phyloP scores from a whole-genome alignment of 2,329 filamentous ascomycete genomes.

The Alternaria arborescens region DNA sequence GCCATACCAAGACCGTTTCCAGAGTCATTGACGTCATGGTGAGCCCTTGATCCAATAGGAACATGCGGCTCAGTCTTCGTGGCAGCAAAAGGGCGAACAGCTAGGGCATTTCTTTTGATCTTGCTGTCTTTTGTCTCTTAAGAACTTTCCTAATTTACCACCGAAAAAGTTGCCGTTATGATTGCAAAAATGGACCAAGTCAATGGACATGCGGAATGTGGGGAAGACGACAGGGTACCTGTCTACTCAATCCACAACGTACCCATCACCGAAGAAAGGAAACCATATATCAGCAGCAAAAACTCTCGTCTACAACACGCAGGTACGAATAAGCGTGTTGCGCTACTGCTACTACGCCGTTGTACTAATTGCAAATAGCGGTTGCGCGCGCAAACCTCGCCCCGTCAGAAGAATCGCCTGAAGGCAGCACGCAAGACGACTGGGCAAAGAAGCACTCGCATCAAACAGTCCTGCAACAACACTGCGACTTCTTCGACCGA shows the following conservation, averaged over 20 bases:
- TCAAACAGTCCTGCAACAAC: conserved; percentile 61
- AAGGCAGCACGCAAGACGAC: conserved; percentile 53
- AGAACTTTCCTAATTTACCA: not conserved
- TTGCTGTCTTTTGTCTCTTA: not conserved
- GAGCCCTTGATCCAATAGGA: conserved; percentile 14
- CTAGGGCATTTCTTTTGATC: not conserved
- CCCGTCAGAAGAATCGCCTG: conserved; percentile 49
- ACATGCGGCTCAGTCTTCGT: conserved; percentile 4
- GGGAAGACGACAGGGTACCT: conserved; percentile 6
- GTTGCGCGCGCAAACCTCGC: conserved; percentile 55
- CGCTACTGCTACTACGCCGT: not conserved
- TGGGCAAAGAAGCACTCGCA: conserved; percentile 52
- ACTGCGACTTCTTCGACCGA: conserved; percentile 62
- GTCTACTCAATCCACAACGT: conserved; percentile 19
- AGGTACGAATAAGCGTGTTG: conserved; percentile 8
- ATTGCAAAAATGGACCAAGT: conserved; percentile 8
- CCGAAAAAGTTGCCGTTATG: not conserved
- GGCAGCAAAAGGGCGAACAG: conserved; percentile 5
- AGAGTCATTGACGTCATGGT: conserved; percentile 19
- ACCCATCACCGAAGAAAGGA: conserved; percentile 20
- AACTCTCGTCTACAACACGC: conserved; percentile 22
- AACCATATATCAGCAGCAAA: conserved; percentile 17
- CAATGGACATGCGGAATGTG: not conserved
- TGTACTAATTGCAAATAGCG: conserved; percentile 32
- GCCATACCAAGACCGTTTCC: conserved; percentile 7